Conservation (phyloP, 345 rosid genomes). For the Arabidopsis suecica region DNA sequence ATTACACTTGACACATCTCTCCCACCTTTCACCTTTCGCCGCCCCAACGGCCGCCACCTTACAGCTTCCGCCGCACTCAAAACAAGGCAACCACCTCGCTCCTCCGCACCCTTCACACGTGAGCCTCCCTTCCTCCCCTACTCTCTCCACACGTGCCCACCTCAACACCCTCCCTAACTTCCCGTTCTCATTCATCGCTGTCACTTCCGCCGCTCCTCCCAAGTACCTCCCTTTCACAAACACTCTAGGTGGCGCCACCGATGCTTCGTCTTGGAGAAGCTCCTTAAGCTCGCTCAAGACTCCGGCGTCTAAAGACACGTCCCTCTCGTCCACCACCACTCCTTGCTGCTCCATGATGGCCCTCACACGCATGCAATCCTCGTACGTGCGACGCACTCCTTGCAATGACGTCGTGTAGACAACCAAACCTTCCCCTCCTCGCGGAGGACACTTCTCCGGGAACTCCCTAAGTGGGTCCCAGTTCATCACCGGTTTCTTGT, state of each 20-base stretch:
- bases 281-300: slow-evolving; percentile 67
- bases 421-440: slow-evolving; percentile 66
- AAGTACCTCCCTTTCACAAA: slow-evolving; percentile 84
- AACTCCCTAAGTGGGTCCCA: slow-evolving; percentile 75
- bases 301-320: slow-evolving; percentile 81
- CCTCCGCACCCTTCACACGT: slow-evolving; percentile 94
- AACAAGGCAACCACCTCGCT: slow-evolving; percentile 83
- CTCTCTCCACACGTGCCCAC: slow-evolving; percentile 65
- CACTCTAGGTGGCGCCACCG: slow-evolving; percentile 66
- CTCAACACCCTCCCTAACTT: slow-evolving; percentile 67
- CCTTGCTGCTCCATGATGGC: slow-evolving; percentile 61
- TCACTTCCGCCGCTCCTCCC: slow-evolving; percentile 81
- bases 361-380: slow-evolving; percentile 64
- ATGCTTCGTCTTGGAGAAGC: slow-evolving; percentile 55
- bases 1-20: slow-evolving; percentile 74
- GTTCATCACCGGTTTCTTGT: slow-evolving; percentile 50
- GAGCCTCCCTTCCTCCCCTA: slow-evolving; percentile 64
- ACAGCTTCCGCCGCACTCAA: slow-evolving; percentile 88
- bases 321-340: slow-evolving; percentile 81
- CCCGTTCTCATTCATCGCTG: slow-evolving; percentile 72
- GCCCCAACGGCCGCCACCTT: slow-evolving; percentile 56
- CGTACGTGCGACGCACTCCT: slow-evolving; percentile 82
- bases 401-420: slow-evolving; percentile 90
- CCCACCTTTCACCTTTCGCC: slow-evolving; percentile 54
- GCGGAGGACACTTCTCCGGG: slow-evolving; percentile 81